phyloP scores from a whole-genome alignment of 345 rosid species.

The Populus alba region DNA sequence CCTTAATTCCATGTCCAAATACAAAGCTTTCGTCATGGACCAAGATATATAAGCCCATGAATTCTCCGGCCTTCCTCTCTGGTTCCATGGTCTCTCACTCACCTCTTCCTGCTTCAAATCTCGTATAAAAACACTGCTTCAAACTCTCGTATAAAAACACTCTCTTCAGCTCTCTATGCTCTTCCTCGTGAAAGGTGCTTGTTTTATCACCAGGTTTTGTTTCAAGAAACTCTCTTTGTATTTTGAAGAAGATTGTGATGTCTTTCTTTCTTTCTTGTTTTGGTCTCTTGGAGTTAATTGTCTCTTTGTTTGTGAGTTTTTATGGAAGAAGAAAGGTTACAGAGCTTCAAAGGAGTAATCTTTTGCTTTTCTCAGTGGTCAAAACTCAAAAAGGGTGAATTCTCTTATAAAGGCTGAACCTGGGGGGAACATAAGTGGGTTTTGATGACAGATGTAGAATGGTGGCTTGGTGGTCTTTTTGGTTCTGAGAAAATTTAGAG shows the following conservation, averaged over 20 bases:
- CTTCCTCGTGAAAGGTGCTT: slow-evolving; percentile 48
- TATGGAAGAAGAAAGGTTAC: neutral
- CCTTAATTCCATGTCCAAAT: neutral
- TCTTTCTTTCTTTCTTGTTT: neutral
- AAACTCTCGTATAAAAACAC: no score
- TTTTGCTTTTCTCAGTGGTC: neutral
- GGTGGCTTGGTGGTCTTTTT: neutral
- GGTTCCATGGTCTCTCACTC: neutral
- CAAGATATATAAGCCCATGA: neutral
- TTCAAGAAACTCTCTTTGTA: neutral
- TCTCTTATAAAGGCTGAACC: neutral
- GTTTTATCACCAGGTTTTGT: slow-evolving; percentile 49
- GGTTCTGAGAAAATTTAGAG: neutral
- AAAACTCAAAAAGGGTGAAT: neutral
- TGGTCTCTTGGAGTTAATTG: neutral
- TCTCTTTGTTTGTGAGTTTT: neutral
- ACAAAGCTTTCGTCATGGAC: neutral
- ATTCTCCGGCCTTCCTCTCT: neutral
- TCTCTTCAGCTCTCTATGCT: slow-evolving; percentile 44
- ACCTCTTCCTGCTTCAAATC: neutral
- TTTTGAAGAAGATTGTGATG: neutral
- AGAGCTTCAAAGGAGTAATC: neutral
- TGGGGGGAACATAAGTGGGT: neutral
- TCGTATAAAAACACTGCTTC: neutral
- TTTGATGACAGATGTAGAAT: neutral